Percentiles rank a stretch among this genome's conserved stretches.
Evolutionary conservation across 331 rosid species (phyloP).

Genomic region (Telfairia occidentalis): DNA sequence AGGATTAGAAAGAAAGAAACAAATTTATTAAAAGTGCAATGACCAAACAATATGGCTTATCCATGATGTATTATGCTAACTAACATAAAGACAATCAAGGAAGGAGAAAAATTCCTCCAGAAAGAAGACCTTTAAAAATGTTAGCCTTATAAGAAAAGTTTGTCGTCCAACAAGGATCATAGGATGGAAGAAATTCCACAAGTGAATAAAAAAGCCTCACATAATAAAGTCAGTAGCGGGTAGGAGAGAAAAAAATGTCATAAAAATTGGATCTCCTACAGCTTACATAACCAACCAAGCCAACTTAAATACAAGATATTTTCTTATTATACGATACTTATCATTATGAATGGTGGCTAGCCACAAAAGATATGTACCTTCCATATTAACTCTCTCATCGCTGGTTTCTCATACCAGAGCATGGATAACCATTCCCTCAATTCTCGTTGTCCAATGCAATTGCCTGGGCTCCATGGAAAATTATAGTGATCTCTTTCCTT

Average conservation of each 20-base stretch:
- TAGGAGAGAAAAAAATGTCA: not conserved
- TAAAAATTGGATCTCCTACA: not conserved
- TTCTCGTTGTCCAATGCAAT: slow-evolving; percentile 88
- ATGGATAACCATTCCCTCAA: slow-evolving; percentile 86
- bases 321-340: not conserved
- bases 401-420: slow-evolving; percentile 79
- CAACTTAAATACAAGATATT: not conserved
- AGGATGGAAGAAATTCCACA: not conserved
- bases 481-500: slow-evolving; percentile 80
- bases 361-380: slow-evolving; percentile 43
- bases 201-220: not conserved
- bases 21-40: not conserved
- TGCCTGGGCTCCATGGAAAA: slow-evolving; percentile 79
- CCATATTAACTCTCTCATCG: slow-evolving; percentile 74
- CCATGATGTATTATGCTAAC: not conserved
- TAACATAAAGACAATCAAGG: not conserved
- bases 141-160: not conserved
- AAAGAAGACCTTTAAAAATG: not conserved
- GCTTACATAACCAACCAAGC: not conserved
- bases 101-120: not conserved
- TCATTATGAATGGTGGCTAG: not conserved
- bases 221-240: not conserved
- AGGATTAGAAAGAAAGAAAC: not conserved
- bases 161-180: not conserved
- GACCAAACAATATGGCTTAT: not conserved